A percentile compares a stretch with the other conserved stretches of the same genome.
These are phyloP conservation scores for Leucoagaricus sp. DNA, from an alignment of 1,284 basidiomycete genomes.

Conservation along the genomic window DNA sequence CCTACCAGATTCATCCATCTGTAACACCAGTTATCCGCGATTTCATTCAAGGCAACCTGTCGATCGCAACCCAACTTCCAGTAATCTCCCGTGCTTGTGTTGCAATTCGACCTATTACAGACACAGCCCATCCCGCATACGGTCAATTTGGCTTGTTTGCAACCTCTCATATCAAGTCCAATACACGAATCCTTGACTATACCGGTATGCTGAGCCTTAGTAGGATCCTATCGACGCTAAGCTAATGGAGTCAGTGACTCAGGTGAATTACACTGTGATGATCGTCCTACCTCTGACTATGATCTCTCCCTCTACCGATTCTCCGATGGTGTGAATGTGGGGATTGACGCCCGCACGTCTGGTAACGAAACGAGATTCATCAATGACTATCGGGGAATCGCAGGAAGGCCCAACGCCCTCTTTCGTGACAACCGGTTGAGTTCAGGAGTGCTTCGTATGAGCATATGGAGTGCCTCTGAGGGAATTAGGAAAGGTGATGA, in stretches of 20 bases:
- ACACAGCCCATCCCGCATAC: slow-evolving; percentile 67
- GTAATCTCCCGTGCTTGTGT: slow-evolving; percentile 26
- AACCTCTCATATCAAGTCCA: slow-evolving; percentile 62
- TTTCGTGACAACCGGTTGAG: slow-evolving; percentile 63
- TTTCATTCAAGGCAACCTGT: slow-evolving; percentile 19
- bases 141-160: slow-evolving; percentile 88
- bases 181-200: slow-evolving; percentile 78
- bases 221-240: not conserved
- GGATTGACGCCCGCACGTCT: slow-evolving; percentile 70
- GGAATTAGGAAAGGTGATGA: slow-evolving; percentile 82
- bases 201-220: slow-evolving; percentile 44
- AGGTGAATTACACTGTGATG: slow-evolving; percentile 80
- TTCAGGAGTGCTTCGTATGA: slow-evolving; percentile 75
- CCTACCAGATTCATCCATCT: slow-evolving; percentile 54
- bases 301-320: slow-evolving; percentile 79
- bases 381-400: slow-evolving; percentile 84
- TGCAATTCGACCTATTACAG: slow-evolving; percentile 47
- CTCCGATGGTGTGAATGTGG: slow-evolving; percentile 54
- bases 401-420: slow-evolving; percentile 67
- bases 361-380: slow-evolving; percentile 89
- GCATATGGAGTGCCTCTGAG: slow-evolving; percentile 61
- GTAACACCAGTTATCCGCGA: slow-evolving; percentile 37
- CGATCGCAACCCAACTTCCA: slow-evolving; percentile 16
- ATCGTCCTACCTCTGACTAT: slow-evolving; percentile 75
- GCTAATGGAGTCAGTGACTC: not conserved